Evolutionary conservation across 108 stramenopile genomes (phyloP).

Genomic region (Cyclotella sp.): DNA sequence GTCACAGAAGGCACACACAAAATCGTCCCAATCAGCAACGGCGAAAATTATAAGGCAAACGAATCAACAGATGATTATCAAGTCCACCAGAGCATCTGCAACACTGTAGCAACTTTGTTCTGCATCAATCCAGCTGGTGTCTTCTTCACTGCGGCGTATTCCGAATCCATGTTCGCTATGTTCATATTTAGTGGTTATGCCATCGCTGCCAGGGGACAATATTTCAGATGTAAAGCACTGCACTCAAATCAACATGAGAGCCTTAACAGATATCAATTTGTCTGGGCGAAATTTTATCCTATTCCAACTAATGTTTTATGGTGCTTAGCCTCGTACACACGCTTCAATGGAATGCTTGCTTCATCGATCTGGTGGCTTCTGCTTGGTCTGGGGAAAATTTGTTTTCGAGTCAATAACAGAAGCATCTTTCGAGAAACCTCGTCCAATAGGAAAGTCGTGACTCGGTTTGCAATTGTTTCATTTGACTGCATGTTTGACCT

Average conservation of each 20-base stretch:
- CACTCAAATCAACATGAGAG: background rate
- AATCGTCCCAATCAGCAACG: background rate
- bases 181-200: conserved; percentile 65
- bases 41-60: background rate
- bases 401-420: conserved; percentile 15
- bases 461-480: background rate
- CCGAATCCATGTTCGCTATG: conserved; percentile 79
- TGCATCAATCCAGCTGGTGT: conserved; percentile 82
- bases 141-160: conserved; percentile 85
- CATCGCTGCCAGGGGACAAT: conserved; percentile 41
- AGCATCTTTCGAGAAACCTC: background rate
- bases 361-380: conserved; percentile 62
- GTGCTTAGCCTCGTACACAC: conserved; percentile 71
- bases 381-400: conserved; percentile 53
- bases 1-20: background rate
- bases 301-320: conserved; percentile 50
- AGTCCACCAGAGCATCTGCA: conserved; percentile 17
- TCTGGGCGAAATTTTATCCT: conserved; percentile 25
- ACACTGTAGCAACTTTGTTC: conserved; percentile 54
- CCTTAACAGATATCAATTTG: background rate
- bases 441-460: background rate
- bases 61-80: conserved; percentile 1
- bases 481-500: conserved; percentile 8
- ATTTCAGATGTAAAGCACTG: conserved; percentile 17
- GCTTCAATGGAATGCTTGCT: conserved; percentile 84